These are phyloP conservation scores for Aspergillus nanangensis DNA, from an alignment of 495 filamentous ascomycete genomes.

Conservation along the genomic window DNA sequence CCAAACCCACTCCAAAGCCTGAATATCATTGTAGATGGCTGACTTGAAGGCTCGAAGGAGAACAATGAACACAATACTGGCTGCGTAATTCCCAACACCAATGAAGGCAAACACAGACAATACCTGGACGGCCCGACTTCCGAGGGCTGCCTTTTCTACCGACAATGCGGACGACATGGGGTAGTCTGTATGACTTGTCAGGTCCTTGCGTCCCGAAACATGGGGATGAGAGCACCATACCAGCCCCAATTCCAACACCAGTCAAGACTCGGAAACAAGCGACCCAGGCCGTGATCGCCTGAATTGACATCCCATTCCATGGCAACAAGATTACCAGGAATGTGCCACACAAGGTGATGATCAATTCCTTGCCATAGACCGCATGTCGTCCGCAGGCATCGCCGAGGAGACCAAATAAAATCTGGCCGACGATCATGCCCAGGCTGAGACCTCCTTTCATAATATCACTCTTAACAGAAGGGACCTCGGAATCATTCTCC, in stretches of 20 bases:
- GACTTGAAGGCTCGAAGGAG: background rate
- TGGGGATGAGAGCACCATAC: too few relatives aligned
- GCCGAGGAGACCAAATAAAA: too few relatives aligned
- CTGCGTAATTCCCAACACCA: background rate
- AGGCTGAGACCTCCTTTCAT: too few relatives aligned
- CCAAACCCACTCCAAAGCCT: conserved; percentile 16
- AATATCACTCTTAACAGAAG: too few relatives aligned
- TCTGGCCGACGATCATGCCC: too few relatives aligned
- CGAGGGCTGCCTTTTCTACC: conserved; percentile 14
- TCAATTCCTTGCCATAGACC: too few relatives aligned
- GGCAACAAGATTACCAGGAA: conserved; percentile 14
- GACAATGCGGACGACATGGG: conserved; percentile 15
- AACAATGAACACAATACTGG: background rate
- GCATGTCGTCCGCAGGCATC: too few relatives aligned
- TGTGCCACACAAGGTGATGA: too few relatives aligned
- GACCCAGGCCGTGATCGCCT: conserved; percentile 15
- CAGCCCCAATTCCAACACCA: too few relatives aligned
- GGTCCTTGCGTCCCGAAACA: background rate
- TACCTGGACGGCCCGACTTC: conserved; percentile 10
- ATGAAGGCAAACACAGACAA: conserved; percentile 4
- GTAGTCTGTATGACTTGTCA: conserved; percentile 8
- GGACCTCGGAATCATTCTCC: too few relatives aligned
- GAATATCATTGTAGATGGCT: background rate
- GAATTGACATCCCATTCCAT: conserved; percentile 11
- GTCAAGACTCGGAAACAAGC: conserved; percentile 16